These are phyloP conservation scores for Calocybe cyanea DNA, from an alignment of 768 basidiomycete genomes.

Conservation along the genomic window DNA sequence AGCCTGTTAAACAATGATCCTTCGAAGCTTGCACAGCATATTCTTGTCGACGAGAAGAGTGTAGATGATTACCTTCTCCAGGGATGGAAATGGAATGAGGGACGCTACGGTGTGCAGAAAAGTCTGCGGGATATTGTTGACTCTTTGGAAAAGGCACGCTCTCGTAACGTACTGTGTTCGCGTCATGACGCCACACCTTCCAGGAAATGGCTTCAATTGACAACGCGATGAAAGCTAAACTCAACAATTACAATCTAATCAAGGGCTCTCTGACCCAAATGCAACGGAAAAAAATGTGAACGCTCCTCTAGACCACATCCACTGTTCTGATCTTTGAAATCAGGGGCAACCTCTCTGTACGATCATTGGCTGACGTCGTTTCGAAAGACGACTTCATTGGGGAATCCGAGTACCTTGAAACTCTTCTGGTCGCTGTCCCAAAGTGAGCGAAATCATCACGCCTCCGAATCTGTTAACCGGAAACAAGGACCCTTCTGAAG, in stretches of 20 bases:
- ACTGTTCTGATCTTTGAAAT: conserved; percentile 11
- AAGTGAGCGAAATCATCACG: conserved; percentile 51
- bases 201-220: conserved; percentile 96
- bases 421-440: conserved; percentile 88
- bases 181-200: conserved; percentile 2
- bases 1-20: conserved; percentile 88
- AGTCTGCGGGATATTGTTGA: conserved; percentile 85
- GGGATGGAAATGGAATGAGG: conserved; percentile 91
- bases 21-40: conserved; percentile 67
- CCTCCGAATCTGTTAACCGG: conserved; percentile 21
- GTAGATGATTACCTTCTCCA: conserved; percentile 78
- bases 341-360: conserved; percentile 93
- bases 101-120: conserved; percentile 82
- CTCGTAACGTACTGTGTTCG: neutral
- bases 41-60: conserved; percentile 73
- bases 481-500: conserved; percentile 65
- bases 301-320: conserved; percentile 4
- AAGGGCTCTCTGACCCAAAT: conserved; percentile 90
- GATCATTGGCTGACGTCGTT: conserved; percentile 83
- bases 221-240: conserved; percentile 87
- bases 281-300: conserved; percentile 90
- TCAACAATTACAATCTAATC: conserved; percentile 88
- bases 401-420: conserved; percentile 93
- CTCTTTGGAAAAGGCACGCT: conserved; percentile 71
- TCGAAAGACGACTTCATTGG: conserved; percentile 76